Evolutionary conservation across 139 green algal genomes (phyloP).

Genomic region (Tetraselmis chui): DNA sequence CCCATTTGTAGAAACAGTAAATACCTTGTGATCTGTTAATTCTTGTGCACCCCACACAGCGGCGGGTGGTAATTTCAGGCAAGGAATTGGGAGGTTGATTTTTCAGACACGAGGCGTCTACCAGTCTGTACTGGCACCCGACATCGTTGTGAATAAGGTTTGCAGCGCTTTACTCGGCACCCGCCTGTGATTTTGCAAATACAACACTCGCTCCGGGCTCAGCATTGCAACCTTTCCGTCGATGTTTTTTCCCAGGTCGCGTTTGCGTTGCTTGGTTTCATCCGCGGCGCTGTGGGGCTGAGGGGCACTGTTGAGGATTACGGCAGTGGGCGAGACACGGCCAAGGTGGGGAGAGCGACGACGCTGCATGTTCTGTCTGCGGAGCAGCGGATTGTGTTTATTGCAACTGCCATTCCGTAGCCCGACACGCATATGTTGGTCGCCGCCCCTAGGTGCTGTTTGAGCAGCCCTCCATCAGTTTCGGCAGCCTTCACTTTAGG

Average conservation of each 20-base stretch:
- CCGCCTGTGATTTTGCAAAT: not conserved
- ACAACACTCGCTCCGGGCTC: not conserved
- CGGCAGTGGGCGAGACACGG: slow-evolving; percentile 37
- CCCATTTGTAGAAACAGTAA: not conserved
- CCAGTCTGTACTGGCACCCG: slow-evolving; percentile 60
- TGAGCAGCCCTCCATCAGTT: slow-evolving; percentile 48
- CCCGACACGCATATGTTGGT: not conserved
- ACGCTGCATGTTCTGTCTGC: no score
- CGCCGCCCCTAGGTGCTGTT: slow-evolving; percentile 46
- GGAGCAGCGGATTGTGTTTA: no score
- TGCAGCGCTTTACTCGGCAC: not conserved
- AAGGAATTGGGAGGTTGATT: slow-evolving; percentile 42
- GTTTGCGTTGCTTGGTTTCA: slow-evolving; percentile 51
- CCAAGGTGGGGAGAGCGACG: slow-evolving; percentile 27
- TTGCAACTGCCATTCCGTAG: not conserved
- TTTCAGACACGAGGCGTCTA: slow-evolving; percentile 60
- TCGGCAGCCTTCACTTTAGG: slow-evolving; percentile 37
- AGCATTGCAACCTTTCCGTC: not conserved
- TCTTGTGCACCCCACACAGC: slow-evolving; percentile 26
- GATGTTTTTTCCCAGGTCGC: slow-evolving; percentile 31
- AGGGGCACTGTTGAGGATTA: slow-evolving; percentile 34
- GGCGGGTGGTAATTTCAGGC: slow-evolving; percentile 60
- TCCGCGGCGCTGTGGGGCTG: slow-evolving; percentile 55
- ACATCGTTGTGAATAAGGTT: slow-evolving; percentile 68
- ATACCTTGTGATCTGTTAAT: not conserved